Conservation (phyloP, 129 eudicot genomes). For the Saposhnikovia divaricata region DNA sequence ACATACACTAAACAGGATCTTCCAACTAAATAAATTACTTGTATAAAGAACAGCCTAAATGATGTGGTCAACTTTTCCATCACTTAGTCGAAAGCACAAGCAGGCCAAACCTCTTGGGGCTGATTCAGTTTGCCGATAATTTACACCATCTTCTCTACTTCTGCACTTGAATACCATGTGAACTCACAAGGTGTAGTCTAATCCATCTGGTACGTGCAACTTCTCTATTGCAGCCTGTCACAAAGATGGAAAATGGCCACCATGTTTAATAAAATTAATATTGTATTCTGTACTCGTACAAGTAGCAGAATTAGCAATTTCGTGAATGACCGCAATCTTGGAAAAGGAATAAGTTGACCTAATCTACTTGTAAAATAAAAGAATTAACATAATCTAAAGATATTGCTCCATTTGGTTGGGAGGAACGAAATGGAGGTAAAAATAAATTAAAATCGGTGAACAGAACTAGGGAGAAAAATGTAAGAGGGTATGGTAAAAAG, state of each 20-base stretch:
- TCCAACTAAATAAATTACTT: background rate
- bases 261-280: background rate
- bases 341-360: background rate
- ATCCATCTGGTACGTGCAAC: slow-evolving; percentile 91
- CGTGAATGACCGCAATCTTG: background rate
- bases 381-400: background rate
- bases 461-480: background rate
- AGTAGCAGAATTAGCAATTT: background rate
- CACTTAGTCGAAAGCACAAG: slow-evolving; percentile 24
- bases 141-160: slow-evolving; percentile 19
- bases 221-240: slow-evolving; percentile 93
- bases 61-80: background rate
- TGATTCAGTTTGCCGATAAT: slow-evolving; percentile 20
- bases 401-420: background rate
- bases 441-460: too few relatives aligned
- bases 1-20: background rate
- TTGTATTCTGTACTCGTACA: background rate
- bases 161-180: slow-evolving; percentile 7
- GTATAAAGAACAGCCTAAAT: background rate
- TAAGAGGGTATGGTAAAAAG: background rate
- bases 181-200: slow-evolving; percentile 49
- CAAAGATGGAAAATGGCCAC: background rate
- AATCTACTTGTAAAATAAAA: background rate
- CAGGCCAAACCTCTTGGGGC: slow-evolving; percentile 23
- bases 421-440: too few relatives aligned